Evolutionary conservation across 1,284 basidiomycete genomes (phyloP), one percentile per base, ranked within the genome.

Genomic region (Leccinum pachyderme): DNA sequence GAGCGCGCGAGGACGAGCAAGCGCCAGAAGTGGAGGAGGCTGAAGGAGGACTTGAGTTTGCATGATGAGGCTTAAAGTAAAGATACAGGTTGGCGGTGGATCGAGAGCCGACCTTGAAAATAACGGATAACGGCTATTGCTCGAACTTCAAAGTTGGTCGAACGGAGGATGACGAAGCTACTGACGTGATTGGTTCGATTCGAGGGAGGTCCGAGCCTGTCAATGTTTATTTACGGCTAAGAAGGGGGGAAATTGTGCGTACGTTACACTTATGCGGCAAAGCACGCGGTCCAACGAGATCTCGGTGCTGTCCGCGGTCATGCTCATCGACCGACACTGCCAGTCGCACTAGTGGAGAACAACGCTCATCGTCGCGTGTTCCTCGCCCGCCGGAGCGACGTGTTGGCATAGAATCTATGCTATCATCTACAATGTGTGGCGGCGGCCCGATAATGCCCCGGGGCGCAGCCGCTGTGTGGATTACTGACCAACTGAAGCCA

Each of bases 181-280:
- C 53, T 58, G 61, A 71, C 67, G 64, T 60, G 62, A 65, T 58
- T 53, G 57, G 63, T 61, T 68, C 58, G 47, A 57, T 46, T 62
- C 53, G 58, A 61, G 55, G 60, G 46, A 50, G 49, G 22, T n/a
- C 44, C 44, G 44, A 46, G 54, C 48, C 56, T 56, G 69, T 57
- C 63, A 59, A 60, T 54, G 68, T 60, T 67, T 60, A 66, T 68
- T 72, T 68, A 58, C 67, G 57, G 57, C 47, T 51, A 51, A 47
- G 54, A 48, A 55, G 60, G 65, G 65, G 56, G 53, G 56, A 55
- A 50, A 22, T 48, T 41, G 43, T 43, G 52, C 37, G 51, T 65
- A 66, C 59, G 59, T 69, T 41, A 41, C 22, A 41, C 22, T 41
- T 41, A 70, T 65, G 47, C 61, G 63, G 66, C 57, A 49, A 49